Percentiles rank a stretch among this genome's conserved stretches.
Evolutionary conservation across 176 grass and related monocot genomes (phyloP).

Genomic region (Phragmites australis): DNA sequence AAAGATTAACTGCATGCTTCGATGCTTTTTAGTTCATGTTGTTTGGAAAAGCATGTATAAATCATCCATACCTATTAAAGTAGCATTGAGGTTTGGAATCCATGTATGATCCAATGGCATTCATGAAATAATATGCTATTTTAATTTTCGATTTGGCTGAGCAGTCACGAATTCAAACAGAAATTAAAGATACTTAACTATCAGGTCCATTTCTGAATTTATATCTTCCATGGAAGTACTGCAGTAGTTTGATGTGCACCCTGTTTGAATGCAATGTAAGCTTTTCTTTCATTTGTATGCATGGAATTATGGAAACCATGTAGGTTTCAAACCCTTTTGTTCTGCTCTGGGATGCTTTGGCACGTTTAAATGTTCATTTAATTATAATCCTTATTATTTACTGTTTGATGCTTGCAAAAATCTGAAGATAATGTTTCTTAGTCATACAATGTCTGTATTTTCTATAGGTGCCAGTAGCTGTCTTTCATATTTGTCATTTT

Average conservation of each 20-base stretch:
- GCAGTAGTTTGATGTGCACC: background rate
- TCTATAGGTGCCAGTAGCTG: background rate
- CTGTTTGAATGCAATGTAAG: background rate
- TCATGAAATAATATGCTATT: background rate
- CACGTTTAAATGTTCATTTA: background rate
- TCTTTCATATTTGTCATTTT: background rate
- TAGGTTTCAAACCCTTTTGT: background rate
- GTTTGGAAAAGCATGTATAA: slow-evolving; percentile 25
- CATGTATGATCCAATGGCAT: background rate
- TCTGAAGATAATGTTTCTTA: slow-evolving; percentile 11
- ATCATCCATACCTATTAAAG: background rate
- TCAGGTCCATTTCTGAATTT: background rate
- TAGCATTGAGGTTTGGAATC: background rate
- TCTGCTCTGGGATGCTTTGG: background rate
- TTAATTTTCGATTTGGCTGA: background rate
- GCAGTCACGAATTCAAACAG: background rate
- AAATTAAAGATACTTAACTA: background rate
- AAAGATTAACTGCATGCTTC: background rate
- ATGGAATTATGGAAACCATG: background rate
- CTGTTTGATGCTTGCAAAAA: slow-evolving; percentile 14
- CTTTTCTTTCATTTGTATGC: slow-evolving; percentile 7
- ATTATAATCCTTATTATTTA: slow-evolving; percentile 2
- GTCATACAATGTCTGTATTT: background rate
- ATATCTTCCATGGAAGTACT: background rate
- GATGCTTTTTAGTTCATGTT: background rate